Evolutionary conservation across 257 asterid species (phyloP), one percentile per base, ranked within the genome.

Genomic region (Coffea eugenioides): DNA sequence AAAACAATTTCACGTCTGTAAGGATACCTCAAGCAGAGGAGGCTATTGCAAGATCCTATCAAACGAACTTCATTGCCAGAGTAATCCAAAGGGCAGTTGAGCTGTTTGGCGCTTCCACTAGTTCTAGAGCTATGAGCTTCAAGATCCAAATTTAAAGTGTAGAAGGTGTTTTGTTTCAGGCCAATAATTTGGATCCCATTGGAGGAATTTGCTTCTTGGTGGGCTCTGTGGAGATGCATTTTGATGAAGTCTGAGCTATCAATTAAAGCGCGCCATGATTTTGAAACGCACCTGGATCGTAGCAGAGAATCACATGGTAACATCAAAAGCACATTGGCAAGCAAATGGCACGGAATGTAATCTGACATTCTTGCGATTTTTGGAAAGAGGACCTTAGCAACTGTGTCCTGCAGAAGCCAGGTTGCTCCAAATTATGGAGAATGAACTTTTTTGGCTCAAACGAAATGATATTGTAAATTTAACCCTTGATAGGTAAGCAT

Each of bases 241-340:
- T 1, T 36, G 34, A 20, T 10, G 67, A 79, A 72, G 0, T 5
- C 5, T 6, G 74, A 49, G 8, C 57, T 62, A 43, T 79, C 82
- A 6, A 79, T 79, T 31, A 79, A 46, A 34, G n/a, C 77, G n/a
- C 56, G 52, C 79, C 78, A 72, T 61, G 79, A 72, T 73, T 31
- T 80, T 23, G 82, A 73, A 0, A 79, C 68, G 74, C 74, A 62
- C 48, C 74, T 79, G 27, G 6, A 73, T 64, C 68, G 77, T 2
- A 79, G 18, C 13, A 79, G 43, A 21, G 56, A 72, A 5, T 73
- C 43, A 6, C 49, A 9, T 9, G 82, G 82, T 39, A 39, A 39
- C 34, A 68, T 73, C 43, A 49, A 10, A 18, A 80, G 45, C 2
- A 80, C 27, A 9, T 62, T 9, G 0, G 43, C 59, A 4, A 73